Evolutionary conservation across 306 rosid genomes (phyloP).

Genomic region (Malus fusca): DNA sequence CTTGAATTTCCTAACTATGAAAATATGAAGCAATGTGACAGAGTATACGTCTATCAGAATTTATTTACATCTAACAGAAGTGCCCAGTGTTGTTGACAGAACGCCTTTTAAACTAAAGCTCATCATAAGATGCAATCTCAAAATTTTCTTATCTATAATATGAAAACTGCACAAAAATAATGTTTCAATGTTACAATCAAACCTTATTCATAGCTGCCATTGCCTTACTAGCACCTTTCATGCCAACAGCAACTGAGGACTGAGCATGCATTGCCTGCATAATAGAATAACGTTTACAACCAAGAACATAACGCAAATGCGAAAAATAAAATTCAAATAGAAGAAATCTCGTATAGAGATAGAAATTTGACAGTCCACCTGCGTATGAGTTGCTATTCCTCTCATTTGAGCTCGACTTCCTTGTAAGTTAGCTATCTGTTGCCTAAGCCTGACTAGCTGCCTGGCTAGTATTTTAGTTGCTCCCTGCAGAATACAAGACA

Average conservation of each 20-base stretch:
- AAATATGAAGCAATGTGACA: not conserved
- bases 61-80: not conserved
- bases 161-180: not conserved
- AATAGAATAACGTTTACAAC: constrained; percentile 9
- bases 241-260: constrained; percentile 88
- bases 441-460: constrained; percentile 89
- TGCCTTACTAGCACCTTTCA: constrained; percentile 89
- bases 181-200: constrained; percentile 1
- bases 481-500: constrained; percentile 41
- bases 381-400: constrained; percentile 97
- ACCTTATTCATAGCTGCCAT: constrained; percentile 94
- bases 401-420: constrained; percentile 99
- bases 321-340: not conserved
- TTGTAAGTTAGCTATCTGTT: constrained; percentile 90
- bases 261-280: constrained; percentile 90
- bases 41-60: not conserved
- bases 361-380: constrained; percentile 39
- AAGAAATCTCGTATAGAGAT: not conserved
- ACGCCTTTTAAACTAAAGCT: not conserved
- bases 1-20: not conserved
- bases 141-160: not conserved
- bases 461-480: constrained; percentile 93
- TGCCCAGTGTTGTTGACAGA: not conserved
- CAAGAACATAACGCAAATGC: constrained; percentile 12
- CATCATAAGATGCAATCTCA: not conserved